These are phyloP conservation scores for Lentithecium fluviatile DNA, from an alignment of 495 filamentous ascomycete species.

Conservation along the genomic window DNA sequence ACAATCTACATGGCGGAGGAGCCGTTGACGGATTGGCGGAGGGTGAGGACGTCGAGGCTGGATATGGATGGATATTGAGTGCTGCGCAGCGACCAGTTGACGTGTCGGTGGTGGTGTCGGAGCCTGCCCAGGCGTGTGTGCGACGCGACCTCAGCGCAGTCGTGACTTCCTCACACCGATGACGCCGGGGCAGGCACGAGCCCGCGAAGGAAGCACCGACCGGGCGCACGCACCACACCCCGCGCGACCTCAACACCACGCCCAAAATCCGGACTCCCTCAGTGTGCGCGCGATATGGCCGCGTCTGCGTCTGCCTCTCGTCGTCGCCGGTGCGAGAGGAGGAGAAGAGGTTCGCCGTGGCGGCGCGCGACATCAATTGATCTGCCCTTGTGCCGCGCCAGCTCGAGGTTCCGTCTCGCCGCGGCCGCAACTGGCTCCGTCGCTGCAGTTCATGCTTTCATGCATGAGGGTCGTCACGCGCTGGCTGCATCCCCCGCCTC, in stretches of 20 bases:
- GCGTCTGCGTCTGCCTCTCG: too few species aligned
- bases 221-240: neutral
- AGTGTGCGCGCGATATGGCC: too few species aligned
- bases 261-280: too few species aligned
- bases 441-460: conserved; percentile 32
- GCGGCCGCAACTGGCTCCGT: neutral
- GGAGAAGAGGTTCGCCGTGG: too few species aligned
- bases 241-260: neutral
- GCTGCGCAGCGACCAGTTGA: neutral
- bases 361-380: neutral
- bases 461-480: conserved; percentile 32
- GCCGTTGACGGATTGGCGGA: conserved; percentile 2
- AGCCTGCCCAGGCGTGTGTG: neutral
- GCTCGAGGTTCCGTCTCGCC: neutral
- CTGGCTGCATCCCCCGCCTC: conserved; percentile 30
- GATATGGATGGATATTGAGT: neutral
- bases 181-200: neutral
- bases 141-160: neutral
- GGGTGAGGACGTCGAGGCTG: neutral
- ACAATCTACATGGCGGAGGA: conserved; percentile 4
- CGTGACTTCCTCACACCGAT: conserved; percentile 1
- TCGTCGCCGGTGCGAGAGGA: too few species aligned
- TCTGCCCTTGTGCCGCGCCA: too few species aligned
- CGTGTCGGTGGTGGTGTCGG: neutral
- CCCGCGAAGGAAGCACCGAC: neutral